A percentile compares a stretch with the other conserved stretches of the same genome.
These are phyloP conservation scores for Talaromyces amestolkiae DNA, from an alignment of 2,329 filamentous ascomycete species.

Conservation along the genomic window DNA sequence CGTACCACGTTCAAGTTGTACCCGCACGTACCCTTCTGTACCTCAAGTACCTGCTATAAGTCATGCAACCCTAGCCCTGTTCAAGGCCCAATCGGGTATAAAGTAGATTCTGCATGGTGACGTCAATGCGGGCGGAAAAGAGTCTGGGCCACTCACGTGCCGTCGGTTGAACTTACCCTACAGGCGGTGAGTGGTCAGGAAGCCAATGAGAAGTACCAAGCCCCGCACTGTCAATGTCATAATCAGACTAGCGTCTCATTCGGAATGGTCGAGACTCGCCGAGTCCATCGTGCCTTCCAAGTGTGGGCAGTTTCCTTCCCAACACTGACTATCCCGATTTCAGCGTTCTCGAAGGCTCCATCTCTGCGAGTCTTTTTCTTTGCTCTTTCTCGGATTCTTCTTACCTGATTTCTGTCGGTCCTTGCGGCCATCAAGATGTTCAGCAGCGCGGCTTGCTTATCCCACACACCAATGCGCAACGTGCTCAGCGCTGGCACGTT, in stretches of 20 bases:
- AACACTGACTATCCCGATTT: neutral
- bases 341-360: neutral
- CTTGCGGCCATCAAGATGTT: neutral
- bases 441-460: neutral
- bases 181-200: too few species aligned
- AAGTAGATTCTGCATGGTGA: too few species aligned
- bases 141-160: too few species aligned
- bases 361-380: neutral
- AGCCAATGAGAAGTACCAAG: neutral
- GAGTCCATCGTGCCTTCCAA: neutral
- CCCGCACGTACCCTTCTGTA: too few species aligned
- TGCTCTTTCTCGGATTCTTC: conserved; percentile 11
- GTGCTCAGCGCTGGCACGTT: neutral
- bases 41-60: too few species aligned
- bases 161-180: too few species aligned
- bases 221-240: neutral
- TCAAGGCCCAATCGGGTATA: too few species aligned
- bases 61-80: too few species aligned
- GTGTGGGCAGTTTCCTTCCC: neutral
- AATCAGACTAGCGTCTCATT: neutral
- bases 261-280: neutral
- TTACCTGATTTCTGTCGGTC: neutral
- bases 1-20: too few species aligned
- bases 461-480: neutral
- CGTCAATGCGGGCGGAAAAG: too few species aligned